Percentiles rank a stretch among this genome's conserved stretches.
phyloP scores from a whole-genome alignment of 192 early-diverging fungal species.

The Podila minutissima region DNA sequence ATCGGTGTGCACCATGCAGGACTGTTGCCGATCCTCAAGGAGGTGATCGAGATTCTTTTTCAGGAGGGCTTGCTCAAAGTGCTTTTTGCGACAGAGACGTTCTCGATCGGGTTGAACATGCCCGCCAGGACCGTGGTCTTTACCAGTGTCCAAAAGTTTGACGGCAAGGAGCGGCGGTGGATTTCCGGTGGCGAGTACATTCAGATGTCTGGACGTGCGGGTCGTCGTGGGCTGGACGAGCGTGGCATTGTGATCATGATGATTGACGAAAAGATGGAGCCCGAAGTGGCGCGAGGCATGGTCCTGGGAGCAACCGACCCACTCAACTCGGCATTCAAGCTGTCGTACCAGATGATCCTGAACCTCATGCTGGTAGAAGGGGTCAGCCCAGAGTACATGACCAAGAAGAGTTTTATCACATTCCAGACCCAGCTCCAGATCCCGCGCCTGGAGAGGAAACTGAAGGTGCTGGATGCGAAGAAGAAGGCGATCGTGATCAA shows the following conservation, averaged over 20 bases:
- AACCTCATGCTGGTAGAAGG: conserved; percentile 94
- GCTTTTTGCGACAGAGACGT: conserved; percentile 97
- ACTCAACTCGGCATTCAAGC: conserved; percentile 91
- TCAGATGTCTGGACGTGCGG: conserved; percentile 97
- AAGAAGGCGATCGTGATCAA: conserved; percentile 64
- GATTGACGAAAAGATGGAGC: conserved; percentile 94
- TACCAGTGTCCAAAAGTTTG: conserved; percentile 88
- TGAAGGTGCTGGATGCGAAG: conserved; percentile 61
- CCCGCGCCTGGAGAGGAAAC: conserved; percentile 71
- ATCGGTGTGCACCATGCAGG: conserved; percentile 97
- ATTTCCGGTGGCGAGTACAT: conserved; percentile 91
- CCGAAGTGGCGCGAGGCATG: conserved; percentile 88
- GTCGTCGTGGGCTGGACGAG: conserved; percentile 95
- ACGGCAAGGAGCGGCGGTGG: conserved; percentile 83
- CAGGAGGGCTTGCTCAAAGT: conserved; percentile 94
- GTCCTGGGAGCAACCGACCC: conserved; percentile 79
- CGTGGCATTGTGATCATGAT: conserved; percentile 96
- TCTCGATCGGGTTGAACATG: conserved; percentile 98
- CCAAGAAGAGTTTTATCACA: conserved; percentile 87
- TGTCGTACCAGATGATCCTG: conserved; percentile 94
- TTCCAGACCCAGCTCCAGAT: conserved; percentile 85
- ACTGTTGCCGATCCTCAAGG: conserved; percentile 92
- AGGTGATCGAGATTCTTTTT: conserved; percentile 95
- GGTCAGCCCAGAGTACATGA: conserved; percentile 88
- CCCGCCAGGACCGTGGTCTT: conserved; percentile 97